Percentiles rank a stretch among this genome's conserved stretches.
phyloP scores from a whole-genome alignment of 805 yeast genomes.

The Yamadazyma ubonensis region DNA sequence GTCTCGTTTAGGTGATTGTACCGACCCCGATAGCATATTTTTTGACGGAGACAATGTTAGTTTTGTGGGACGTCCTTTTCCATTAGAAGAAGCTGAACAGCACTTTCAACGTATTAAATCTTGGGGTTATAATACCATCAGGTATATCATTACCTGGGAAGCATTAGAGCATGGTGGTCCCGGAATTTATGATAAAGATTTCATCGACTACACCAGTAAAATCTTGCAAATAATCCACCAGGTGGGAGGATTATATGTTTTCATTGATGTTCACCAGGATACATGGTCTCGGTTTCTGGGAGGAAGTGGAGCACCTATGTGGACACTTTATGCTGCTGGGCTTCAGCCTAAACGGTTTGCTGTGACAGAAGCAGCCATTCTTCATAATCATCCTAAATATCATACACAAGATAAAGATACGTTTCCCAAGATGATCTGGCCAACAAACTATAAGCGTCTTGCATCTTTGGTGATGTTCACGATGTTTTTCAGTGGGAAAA shows the following conservation, averaged over 20 bases:
- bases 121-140: constrained; percentile 77
- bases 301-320: constrained; percentile 91
- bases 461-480: constrained; percentile 84
- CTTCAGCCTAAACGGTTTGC: constrained; percentile 73
- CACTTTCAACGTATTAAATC: constrained; percentile 71
- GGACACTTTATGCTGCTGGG: constrained; percentile 92
- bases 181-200: constrained; percentile 74
- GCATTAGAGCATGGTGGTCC: constrained; percentile 90
- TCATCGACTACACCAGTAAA: constrained; percentile 64
- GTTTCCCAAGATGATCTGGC: constrained; percentile 89
- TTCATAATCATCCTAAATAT: constrained; percentile 55
- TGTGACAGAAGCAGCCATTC: constrained; percentile 72
- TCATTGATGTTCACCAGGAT: constrained; percentile 90
- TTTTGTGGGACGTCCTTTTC: constrained; percentile 83
- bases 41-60: constrained; percentile 72
- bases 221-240: constrained; percentile 55
- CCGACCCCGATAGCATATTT: constrained; percentile 44
- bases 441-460: constrained; percentile 76
- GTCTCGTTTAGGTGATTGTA: constrained; percentile 38
- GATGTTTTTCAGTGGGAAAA: constrained; percentile 74
- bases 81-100: constrained; percentile 64
- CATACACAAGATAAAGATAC: constrained; percentile 34
- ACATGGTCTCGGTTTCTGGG: constrained; percentile 89
- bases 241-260: constrained; percentile 74
- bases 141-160: constrained; percentile 87